Percentiles rank a stretch among this genome's conserved stretches.
Evolutionary conservation across 352 stramenopile species (phyloP).

Genomic region (Globisporangium radiosum): DNA sequence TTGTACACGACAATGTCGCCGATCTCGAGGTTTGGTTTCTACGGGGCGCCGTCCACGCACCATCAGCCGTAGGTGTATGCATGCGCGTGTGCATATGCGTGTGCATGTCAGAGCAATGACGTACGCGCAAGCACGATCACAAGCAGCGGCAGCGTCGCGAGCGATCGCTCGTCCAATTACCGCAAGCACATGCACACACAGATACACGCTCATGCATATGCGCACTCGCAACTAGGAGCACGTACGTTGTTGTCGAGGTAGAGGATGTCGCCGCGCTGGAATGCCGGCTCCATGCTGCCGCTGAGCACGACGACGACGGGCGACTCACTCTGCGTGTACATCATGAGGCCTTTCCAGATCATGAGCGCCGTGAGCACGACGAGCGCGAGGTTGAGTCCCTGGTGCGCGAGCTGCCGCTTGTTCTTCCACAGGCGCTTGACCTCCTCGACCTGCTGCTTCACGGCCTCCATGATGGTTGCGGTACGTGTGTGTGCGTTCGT

Average conservation of each 20-base stretch:
- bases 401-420: conserved; percentile 96
- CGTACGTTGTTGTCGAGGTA: conserved; percentile 95
- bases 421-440: conserved; percentile 98
- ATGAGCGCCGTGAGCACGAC: conserved; percentile 98
- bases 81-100: not conserved
- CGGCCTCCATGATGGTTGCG: conserved; percentile 31
- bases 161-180: not conserved
- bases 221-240: not conserved
- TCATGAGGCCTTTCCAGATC: conserved; percentile 99
- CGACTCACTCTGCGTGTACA: conserved; percentile 95
- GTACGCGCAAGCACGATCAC: too few species aligned
- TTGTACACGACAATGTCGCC: conserved; percentile 95
- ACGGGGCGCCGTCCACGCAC: not conserved
- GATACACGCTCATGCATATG: conserved; percentile 18
- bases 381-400: conserved; percentile 97
- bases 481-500: too few species aligned
- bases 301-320: conserved; percentile 98
- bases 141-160: too few species aligned
- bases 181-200: not conserved
- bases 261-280: conserved; percentile 98
- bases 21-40: conserved; percentile 75
- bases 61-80: too few species aligned
- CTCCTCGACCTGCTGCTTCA: conserved; percentile 90
- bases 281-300: conserved; percentile 98
- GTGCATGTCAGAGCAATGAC: too few species aligned